These are phyloP conservation scores for Brassica cretica DNA, from an alignment of 345 rosid species.

Conservation along the genomic window DNA sequence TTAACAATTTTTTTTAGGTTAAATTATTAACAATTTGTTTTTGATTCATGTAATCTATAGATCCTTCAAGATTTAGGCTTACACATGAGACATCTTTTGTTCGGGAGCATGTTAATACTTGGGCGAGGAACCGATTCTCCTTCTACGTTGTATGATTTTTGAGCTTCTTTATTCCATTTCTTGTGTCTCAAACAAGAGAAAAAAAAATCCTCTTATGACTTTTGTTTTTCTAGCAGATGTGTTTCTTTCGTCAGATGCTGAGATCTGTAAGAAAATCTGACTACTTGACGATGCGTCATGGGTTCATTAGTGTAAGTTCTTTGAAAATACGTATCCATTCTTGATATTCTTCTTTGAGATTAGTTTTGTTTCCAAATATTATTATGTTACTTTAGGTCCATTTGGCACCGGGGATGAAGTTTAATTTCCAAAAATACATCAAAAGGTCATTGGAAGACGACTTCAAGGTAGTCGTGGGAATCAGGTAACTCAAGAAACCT, in stretches of 20 bases:
- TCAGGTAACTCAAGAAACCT: conserved; percentile 49
- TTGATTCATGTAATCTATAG: conserved; percentile 39
- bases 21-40: too few species aligned
- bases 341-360: not conserved
- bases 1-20: not conserved
- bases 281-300: conserved; percentile 87
- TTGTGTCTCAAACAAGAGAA: not conserved
- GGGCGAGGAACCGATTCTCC: conserved; percentile 53
- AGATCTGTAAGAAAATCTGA: conserved; percentile 78
- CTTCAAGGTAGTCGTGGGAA: conserved; percentile 93
- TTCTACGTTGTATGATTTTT: conserved; percentile 60
- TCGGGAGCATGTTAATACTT: conserved; percentile 58
- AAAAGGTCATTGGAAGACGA: conserved; percentile 91
- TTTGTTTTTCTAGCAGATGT: conserved; percentile 49
- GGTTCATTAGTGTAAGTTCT: conserved; percentile 70
- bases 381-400: conserved; percentile 60
- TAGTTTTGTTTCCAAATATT: conserved; percentile 3
- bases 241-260: conserved; percentile 81
- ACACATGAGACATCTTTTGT: conserved; percentile 95
- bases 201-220: not conserved
- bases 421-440: conserved; percentile 90
- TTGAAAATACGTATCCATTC: not conserved
- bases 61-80: conserved; percentile 80
- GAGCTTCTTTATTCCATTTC: not conserved
- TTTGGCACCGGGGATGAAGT: conserved; percentile 78